phyloP scores from a whole-genome alignment of 805 yeast species.

The Ogataea populi-albae region DNA sequence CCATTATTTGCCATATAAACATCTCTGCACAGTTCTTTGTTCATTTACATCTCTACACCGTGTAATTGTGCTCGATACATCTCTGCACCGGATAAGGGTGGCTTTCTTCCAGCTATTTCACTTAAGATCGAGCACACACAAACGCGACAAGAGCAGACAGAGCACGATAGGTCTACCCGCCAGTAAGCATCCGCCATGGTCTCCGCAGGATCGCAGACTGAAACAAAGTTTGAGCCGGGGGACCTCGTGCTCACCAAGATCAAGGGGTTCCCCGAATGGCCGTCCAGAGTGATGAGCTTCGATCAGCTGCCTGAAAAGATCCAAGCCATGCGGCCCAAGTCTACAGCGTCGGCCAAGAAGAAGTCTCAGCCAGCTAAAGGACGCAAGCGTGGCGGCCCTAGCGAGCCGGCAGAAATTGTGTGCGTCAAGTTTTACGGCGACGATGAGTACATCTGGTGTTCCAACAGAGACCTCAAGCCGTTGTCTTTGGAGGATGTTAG shows the following conservation, averaged over 20 bases:
- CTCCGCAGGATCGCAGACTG: background rate
- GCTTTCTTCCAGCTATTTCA: no score
- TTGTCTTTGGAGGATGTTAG: conserved; percentile 43
- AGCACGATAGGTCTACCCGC: no score
- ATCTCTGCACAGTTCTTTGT: no score
- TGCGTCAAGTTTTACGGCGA: conserved; percentile 71
- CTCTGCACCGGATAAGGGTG: no score
- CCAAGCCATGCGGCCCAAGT: conserved; percentile 47
- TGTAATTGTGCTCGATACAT: no score
- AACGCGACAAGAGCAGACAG: no score
- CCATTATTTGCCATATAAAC: no score
- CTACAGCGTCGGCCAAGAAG: conserved; percentile 28
- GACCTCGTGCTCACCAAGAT: conserved; percentile 71
- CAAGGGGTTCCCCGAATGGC: conserved; percentile 90
- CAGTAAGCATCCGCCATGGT: no score
- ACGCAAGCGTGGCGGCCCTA: conserved; percentile 20
- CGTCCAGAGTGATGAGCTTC: conserved; percentile 72
- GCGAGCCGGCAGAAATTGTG: conserved; percentile 21
- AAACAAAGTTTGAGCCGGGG: conserved; percentile 36
- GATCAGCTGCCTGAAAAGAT: conserved; percentile 59
- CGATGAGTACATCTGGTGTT: conserved; percentile 70
- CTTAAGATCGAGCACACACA: no score
- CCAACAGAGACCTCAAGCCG: conserved; percentile 46
- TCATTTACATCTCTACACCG: no score
- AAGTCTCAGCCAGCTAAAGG: conserved; percentile 14